Percentiles rank a stretch among this genome's conserved stretches.
phyloP scores from a whole-genome alignment of 495 filamentous ascomycete species.

The Cercophora samala region DNA sequence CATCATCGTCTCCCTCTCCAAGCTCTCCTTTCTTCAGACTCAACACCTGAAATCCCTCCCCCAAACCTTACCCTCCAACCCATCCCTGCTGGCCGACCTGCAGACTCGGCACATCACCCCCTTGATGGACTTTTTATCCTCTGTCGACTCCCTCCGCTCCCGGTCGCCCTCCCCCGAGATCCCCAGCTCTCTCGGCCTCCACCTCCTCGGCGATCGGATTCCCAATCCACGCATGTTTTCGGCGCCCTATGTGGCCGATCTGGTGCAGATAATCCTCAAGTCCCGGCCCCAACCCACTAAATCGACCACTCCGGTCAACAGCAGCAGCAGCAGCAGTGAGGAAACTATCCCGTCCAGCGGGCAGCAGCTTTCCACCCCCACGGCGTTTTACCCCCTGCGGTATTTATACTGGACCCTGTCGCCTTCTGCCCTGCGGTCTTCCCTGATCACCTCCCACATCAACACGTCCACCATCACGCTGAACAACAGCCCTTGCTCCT shows the following conservation, averaged over 20 bases:
- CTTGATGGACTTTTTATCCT: slow-evolving; percentile 7
- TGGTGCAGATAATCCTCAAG: not conserved
- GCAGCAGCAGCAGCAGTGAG: too few species aligned
- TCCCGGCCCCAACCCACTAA: not conserved
- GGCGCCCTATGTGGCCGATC: not conserved
- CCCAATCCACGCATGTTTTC: not conserved
- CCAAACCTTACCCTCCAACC: not conserved
- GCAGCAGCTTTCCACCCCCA: not conserved
- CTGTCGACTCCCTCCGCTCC: slow-evolving; percentile 6
- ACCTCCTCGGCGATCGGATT: not conserved
- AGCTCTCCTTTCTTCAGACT: slow-evolving; percentile 77
- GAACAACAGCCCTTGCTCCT: not conserved
- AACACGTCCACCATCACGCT: not conserved
- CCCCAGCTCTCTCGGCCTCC: not conserved
- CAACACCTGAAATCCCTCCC: slow-evolving; percentile 51
- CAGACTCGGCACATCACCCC: slow-evolving; percentile 26
- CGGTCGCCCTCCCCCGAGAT: not conserved
- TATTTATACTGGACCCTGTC: not conserved
- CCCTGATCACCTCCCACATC: not conserved
- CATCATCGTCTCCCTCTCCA: slow-evolving; percentile 75
- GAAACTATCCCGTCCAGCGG: not conserved
- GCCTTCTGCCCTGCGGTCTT: not conserved
- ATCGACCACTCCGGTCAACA: not conserved
- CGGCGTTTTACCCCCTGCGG: not conserved
- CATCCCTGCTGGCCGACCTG: not conserved